phyloP scores from a whole-genome alignment of 371 early-diverging fungal species.

The Mucor ambiguus region DNA sequence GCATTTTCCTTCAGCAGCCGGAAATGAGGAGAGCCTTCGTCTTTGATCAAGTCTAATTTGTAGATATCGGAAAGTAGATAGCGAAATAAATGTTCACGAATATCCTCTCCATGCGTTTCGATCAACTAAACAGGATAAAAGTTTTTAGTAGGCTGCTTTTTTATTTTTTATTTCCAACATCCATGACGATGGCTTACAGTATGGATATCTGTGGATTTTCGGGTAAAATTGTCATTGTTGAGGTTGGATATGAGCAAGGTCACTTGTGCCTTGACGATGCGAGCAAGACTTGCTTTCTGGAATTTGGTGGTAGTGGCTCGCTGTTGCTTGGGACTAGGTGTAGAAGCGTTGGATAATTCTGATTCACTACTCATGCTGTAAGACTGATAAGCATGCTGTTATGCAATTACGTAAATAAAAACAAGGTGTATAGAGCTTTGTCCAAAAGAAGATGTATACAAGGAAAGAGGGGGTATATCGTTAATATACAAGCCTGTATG shows the following conservation, averaged over 20 bases:
- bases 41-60: constrained; percentile 21
- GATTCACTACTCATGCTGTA: constrained; percentile 45
- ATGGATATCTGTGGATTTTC: constrained; percentile 54
- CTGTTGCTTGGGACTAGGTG: constrained; percentile 29
- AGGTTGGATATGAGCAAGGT: constrained; percentile 57
- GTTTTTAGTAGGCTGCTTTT: not conserved
- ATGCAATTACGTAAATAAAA: not conserved
- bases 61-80: constrained; percentile 50
- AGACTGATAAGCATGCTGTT: constrained; percentile 20
- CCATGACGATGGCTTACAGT: constrained; percentile 42
- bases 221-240: constrained; percentile 54
- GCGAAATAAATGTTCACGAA: constrained; percentile 58
- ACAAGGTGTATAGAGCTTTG: not conserved
- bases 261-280: constrained; percentile 68
- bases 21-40: constrained; percentile 40
- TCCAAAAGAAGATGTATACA: not conserved
- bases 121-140: constrained; percentile 43
- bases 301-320: constrained; percentile 25
- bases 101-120: constrained; percentile 59
- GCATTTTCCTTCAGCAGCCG: constrained; percentile 55
- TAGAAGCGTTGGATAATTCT: constrained; percentile 31
- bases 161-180: too few relatives aligned
- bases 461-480: not conserved
- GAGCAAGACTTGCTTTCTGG: constrained; percentile 51
- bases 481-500: not conserved